A percentile compares a stretch with the other conserved stretches of the same genome.
Conservation (phyloP, 768 basidiomycete genomes). For the Sarcodon aspratus region DNA sequence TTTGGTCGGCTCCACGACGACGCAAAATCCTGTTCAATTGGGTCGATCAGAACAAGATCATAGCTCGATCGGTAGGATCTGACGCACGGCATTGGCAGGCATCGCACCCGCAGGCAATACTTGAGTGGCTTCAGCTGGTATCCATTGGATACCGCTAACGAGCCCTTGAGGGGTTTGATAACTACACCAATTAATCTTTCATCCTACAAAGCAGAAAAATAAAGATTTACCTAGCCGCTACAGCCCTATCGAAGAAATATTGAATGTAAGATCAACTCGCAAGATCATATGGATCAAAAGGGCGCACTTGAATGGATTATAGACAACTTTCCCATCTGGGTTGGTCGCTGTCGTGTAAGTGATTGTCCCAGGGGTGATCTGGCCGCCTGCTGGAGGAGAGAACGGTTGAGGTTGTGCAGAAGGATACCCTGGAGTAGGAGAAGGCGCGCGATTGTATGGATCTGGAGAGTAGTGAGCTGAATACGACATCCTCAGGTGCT, state of each 20-base stretch:
- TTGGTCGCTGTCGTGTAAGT: conserved; percentile 60
- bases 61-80: conserved; percentile 1
- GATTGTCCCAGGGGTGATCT: conserved; percentile 55
- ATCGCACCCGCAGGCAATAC: conserved; percentile 48
- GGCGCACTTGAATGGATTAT: conserved; percentile 67
- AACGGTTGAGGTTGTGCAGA: conserved; percentile 8
- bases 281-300: not conserved
- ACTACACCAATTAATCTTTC: conserved; percentile 21
- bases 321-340: conserved; percentile 49
- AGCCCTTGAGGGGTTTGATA: conserved; percentile 63
- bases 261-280: conserved; percentile 1
- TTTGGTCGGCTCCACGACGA: not conserved
- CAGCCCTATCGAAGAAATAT: conserved; percentile 35
- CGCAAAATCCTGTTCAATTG: conserved; percentile 6
- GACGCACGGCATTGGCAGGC: conserved; percentile 42
- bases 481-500: not conserved
- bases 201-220: too few relatives aligned
- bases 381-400: conserved; percentile 15
- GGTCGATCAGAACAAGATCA: not conserved
- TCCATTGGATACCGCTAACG: conserved; percentile 52
- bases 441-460: not conserved
- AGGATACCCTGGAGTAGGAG: not conserved
- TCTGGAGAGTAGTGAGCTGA: not conserved
- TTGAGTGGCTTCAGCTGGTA: conserved; percentile 59
- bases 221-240: conserved; percentile 52